Base-by-base conservation (phyloP, 2,329 filamentous ascomycete genomes). In the Aspergillus fumigatiaffinis region DNA sequence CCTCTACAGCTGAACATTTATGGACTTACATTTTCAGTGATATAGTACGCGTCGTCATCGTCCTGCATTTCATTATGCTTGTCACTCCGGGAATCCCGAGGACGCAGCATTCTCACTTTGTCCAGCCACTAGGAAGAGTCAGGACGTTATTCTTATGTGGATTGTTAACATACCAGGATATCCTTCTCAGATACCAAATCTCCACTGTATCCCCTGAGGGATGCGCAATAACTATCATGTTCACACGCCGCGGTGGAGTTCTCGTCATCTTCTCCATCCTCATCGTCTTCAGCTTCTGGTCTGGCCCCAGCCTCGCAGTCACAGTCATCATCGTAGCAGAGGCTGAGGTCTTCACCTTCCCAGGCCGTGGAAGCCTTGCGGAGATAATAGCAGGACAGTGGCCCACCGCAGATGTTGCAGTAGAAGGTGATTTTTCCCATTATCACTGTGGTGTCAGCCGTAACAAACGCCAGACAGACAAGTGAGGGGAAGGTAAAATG, bases 351-450 rank as follows among this genome's bases (percentile, higher is more conserved):
- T 20, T 55, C 52, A 2, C 32, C 49, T 12, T 8, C 41, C 17
- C 26, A 26, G 6, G 32, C 54, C 5, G 41, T 26, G 14, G 50
- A 28, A 5, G 32, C 17, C 25, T 41, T 35, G 3, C 50, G 54
- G 8, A 52, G 50, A 14, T 32, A 28, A 8, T 20, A 29, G 28
- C 8, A 17, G 4, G 12, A 20, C 23, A 59, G 23, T 4, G 54
- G 57, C 1, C 54, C 57, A 3, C 51, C 54, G 10, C 54, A 57
- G 5, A 59, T 49, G 25, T 28, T 54, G 25, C 57, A 59, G 20
- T 49, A 49, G 26, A 49, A 28, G 23, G 26, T 28, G 47, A 26
- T n/a, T 49, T 25, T 49, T 52, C 59, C 29, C 29, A 32, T 32
- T 32, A 14, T 32, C 29, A 14, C 29, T 12, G 29, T 14, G 12